A percentile compares a stretch with the other conserved stretches of the same genome.
Conservation (phyloP, 148 eudicot genomes). For the Hydrangea macrophylla region DNA sequence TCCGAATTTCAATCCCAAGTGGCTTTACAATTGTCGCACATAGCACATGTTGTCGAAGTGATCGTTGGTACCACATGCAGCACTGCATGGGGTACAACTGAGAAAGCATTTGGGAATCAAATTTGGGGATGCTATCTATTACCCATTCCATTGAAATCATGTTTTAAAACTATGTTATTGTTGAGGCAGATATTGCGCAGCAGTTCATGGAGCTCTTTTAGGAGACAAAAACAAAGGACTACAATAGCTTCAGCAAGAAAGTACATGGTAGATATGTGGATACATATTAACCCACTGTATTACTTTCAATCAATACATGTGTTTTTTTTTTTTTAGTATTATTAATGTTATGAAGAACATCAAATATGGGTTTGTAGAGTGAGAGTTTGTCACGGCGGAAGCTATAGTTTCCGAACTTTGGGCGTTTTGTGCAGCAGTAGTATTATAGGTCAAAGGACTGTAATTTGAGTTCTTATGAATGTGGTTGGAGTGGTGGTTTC, state of each 20-base stretch:
- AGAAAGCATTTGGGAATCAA: too few relatives aligned
- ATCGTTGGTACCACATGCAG: too few relatives aligned
- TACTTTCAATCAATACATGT: neutral
- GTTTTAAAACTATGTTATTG: neutral
- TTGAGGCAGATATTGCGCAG: constrained; percentile 63
- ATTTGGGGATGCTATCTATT: too few relatives aligned
- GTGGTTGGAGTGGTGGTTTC: neutral
- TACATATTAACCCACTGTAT: neutral
- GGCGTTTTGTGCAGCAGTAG: neutral
- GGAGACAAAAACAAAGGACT: constrained; percentile 6
- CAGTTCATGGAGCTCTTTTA: constrained; percentile 73
- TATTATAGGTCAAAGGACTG: neutral
- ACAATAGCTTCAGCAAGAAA: neutral
- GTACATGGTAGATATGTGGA: neutral
- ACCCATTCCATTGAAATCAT: neutral
- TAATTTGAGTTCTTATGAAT: neutral
- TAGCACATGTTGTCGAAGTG: too few relatives aligned
- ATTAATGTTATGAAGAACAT: too few relatives aligned
- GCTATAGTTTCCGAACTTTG: neutral
- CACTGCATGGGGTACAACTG: too few relatives aligned
- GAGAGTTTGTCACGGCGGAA: neutral
- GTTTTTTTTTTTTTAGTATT: neutral
- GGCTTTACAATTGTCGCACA: too few relatives aligned
- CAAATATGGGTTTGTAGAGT: neutral
- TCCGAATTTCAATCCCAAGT: too few relatives aligned